A percentile compares a stretch with the other conserved stretches of the same genome.
Conservation (phyloP, 2,329 filamentous ascomycete genomes). For the Claviceps sp. region DNA sequence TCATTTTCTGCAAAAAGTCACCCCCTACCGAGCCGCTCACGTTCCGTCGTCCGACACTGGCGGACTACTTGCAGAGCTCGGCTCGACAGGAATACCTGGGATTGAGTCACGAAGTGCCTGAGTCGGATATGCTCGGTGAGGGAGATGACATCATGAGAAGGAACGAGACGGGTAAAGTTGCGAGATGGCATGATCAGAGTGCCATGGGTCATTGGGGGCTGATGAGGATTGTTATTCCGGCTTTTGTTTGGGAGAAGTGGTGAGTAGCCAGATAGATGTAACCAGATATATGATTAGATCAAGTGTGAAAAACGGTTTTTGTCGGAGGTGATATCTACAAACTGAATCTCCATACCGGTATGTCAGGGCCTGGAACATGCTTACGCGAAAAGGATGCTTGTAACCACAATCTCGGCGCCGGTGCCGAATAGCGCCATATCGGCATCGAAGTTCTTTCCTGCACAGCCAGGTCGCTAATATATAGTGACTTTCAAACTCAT, state of each 20-base stretch:
- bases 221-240: slow-evolving; percentile 75
- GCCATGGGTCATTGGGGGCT: slow-evolving; percentile 81
- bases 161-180: slow-evolving; percentile 54
- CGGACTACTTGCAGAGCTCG: slow-evolving; percentile 60
- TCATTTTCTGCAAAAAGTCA: slow-evolving; percentile 78
- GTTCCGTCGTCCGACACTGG: slow-evolving; percentile 52
- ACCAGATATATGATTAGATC: background rate
- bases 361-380: no score
- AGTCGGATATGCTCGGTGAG: slow-evolving; percentile 29
- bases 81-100: slow-evolving; percentile 57
- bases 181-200: slow-evolving; percentile 59
- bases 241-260: slow-evolving; percentile 77
- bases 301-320: no score
- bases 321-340: no score
- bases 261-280: slow-evolving; percentile 20
- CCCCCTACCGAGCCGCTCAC: slow-evolving; percentile 25
- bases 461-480: no score
- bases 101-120: slow-evolving; percentile 57
- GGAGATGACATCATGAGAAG: slow-evolving; percentile 41
- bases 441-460: no score
- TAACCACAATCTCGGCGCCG: no score
- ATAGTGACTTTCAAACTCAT: no score
- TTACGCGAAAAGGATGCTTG: no score
- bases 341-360: no score
- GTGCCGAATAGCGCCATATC: no score